phyloP scores from a whole-genome alignment of 345 rosid species.

The Ricinus communis region DNA sequence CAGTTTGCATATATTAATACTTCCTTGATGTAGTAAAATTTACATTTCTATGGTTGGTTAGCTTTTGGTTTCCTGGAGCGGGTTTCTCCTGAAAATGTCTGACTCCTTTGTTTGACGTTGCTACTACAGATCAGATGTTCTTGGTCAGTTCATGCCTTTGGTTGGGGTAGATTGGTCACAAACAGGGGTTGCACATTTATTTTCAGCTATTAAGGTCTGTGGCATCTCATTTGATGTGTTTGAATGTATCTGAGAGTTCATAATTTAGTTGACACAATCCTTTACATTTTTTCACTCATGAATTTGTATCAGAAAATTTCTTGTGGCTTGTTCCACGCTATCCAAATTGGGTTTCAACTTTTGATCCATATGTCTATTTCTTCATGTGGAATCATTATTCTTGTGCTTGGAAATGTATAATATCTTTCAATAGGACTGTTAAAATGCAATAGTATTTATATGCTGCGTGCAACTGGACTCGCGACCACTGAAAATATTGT shows the following conservation, averaged over 20 bases:
- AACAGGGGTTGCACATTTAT: slow-evolving; percentile 89
- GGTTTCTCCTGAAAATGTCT: slow-evolving; percentile 18
- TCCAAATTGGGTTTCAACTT: background rate
- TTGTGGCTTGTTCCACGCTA: background rate
- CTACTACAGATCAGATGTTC: slow-evolving; percentile 83
- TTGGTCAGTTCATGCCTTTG: slow-evolving; percentile 98
- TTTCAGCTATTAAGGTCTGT: slow-evolving; percentile 87
- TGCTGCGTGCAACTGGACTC: background rate
- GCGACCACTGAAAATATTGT: background rate
- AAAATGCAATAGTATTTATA: slow-evolving; percentile 4
- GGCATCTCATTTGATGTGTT: slow-evolving; percentile 10
- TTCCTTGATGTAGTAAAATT: background rate
- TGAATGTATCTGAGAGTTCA: background rate
- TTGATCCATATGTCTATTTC: background rate
- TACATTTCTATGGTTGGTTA: background rate
- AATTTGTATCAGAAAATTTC: background rate
- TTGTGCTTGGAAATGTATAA: background rate
- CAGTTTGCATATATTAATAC: slow-evolving; percentile 6
- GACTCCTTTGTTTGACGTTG: slow-evolving; percentile 14
- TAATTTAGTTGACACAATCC: background rate
- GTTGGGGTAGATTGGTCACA: slow-evolving; percentile 97
- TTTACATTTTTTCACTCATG: background rate
- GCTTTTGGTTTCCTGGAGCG: background rate
- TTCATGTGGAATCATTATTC: slow-evolving; percentile 3
- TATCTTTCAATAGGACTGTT: background rate